Conservation (phyloP, 1,284 basidiomycete species). For the Ceratorhiza oryzae-sativae region DNA sequence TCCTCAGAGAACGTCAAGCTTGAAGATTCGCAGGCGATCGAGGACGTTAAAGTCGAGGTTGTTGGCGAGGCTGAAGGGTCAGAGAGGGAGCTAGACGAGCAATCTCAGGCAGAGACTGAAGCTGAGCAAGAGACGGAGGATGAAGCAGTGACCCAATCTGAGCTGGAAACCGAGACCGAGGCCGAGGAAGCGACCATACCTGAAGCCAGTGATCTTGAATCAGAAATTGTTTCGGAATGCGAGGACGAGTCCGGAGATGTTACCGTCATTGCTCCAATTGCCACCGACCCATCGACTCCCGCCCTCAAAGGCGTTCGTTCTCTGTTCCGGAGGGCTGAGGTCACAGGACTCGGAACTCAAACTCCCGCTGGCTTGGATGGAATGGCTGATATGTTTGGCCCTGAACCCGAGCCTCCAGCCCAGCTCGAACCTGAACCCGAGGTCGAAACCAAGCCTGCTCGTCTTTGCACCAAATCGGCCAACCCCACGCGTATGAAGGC, state of each 20-base stretch:
- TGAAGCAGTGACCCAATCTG: not conserved
- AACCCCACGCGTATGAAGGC: slow-evolving; percentile 28
- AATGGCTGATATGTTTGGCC: slow-evolving; percentile 32
- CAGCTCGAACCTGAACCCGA: slow-evolving; percentile 1
- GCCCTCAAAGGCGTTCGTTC: slow-evolving; percentile 33
- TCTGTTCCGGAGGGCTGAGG: slow-evolving; percentile 30
- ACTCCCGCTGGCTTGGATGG: slow-evolving; percentile 32
- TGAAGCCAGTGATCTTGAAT: slow-evolving; percentile 13
- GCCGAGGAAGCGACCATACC: not conserved
- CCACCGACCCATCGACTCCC: slow-evolving; percentile 25
- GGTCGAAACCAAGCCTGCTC: slow-evolving; percentile 9
- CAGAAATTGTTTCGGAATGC: slow-evolving; percentile 5
- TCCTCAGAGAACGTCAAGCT: slow-evolving; percentile 9
- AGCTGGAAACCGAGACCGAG: slow-evolving; percentile 5
- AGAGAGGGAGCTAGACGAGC: slow-evolving; percentile 22
- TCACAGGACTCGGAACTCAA: slow-evolving; percentile 29
- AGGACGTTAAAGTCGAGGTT: not conserved
- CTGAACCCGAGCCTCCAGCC: slow-evolving; percentile 11
- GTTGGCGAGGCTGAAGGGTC: slow-evolving; percentile 8
- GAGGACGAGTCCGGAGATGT: not conserved
- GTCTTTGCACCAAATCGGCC: slow-evolving; percentile 36
- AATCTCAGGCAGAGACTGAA: not conserved
- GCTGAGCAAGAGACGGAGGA: slow-evolving; percentile 13
- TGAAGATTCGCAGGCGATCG: slow-evolving; percentile 31
- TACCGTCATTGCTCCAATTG: not conserved